Conservation (phyloP, 2,329 filamentous ascomycete species). For the Periconia digitata region DNA sequence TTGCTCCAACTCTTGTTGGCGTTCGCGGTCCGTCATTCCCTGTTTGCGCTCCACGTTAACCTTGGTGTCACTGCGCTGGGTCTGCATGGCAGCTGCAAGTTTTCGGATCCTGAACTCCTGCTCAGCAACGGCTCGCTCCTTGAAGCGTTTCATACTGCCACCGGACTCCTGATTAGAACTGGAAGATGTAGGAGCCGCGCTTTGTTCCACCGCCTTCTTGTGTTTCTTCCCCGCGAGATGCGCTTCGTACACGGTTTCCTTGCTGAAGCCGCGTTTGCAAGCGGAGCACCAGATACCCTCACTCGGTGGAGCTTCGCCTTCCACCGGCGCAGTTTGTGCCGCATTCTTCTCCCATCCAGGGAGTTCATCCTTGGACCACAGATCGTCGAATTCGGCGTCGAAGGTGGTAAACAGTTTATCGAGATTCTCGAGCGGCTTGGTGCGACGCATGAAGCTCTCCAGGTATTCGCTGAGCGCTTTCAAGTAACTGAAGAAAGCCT, state of each 20-base stretch:
- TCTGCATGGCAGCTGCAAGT: slow-evolving; percentile 78
- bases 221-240: slow-evolving; percentile 93
- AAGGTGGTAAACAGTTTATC: slow-evolving; percentile 75
- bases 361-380: slow-evolving; percentile 79
- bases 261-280: slow-evolving; percentile 93
- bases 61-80: slow-evolving; percentile 83
- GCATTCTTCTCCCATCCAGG: slow-evolving; percentile 71
- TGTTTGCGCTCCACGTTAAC: slow-evolving; percentile 96
- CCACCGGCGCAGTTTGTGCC: slow-evolving; percentile 40
- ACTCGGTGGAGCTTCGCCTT: slow-evolving; percentile 52
- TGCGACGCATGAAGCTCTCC: slow-evolving; percentile 83
- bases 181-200: slow-evolving; percentile 30
- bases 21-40: slow-evolving; percentile 95
- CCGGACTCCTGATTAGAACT: slow-evolving; percentile 21
- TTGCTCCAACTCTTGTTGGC: slow-evolving; percentile 89
- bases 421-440: slow-evolving; percentile 81
- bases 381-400: slow-evolving; percentile 79
- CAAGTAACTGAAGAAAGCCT: slow-evolving; percentile 90
- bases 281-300: slow-evolving; percentile 86
- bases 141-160: slow-evolving; percentile 52
- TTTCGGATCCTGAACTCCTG: slow-evolving; percentile 82
- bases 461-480: slow-evolving; percentile 79
- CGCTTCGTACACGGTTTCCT: slow-evolving; percentile 88
- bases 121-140: slow-evolving; percentile 88
- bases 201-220: slow-evolving; percentile 71